These are phyloP conservation scores for Suhomyces coccinellae DNA, from an alignment of 1,139 yeast genomes.

Conservation along the genomic window DNA sequence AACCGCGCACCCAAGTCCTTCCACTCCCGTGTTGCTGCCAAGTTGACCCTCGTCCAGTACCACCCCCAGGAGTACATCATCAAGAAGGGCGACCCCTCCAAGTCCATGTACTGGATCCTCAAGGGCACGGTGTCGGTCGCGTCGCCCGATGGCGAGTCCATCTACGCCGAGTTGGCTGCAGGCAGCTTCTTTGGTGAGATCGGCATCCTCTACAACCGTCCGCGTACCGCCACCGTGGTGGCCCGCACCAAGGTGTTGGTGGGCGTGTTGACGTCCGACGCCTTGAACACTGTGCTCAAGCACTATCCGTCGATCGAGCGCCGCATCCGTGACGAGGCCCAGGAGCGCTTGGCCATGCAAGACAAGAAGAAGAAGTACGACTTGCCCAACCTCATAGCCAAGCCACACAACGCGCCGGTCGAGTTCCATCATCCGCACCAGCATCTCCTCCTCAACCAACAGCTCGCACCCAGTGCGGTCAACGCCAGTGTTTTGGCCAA, in stretches of 20 bases:
- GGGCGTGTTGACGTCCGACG: slow-evolving; percentile 67
- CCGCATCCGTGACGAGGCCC: slow-evolving; percentile 74
- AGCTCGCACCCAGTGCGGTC: slow-evolving; percentile 8
- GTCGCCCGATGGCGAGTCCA: slow-evolving; percentile 72
- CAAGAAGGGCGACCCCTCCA: slow-evolving; percentile 71
- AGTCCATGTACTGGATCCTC: slow-evolving; percentile 77
- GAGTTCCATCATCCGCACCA: no score
- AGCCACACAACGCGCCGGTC: slow-evolving; percentile 2
- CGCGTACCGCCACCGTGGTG: slow-evolving; percentile 78
- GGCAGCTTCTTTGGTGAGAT: slow-evolving; percentile 80
- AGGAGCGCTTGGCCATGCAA: slow-evolving; percentile 69
- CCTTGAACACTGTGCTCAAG: slow-evolving; percentile 57
- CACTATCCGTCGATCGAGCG: slow-evolving; percentile 66
- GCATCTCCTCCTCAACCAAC: not conserved
- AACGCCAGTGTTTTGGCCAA: slow-evolving; percentile 20
- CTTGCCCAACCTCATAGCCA: slow-evolving; percentile 14
- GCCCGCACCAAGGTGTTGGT: slow-evolving; percentile 65
- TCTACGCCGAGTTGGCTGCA: slow-evolving; percentile 65
- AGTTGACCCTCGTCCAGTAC: slow-evolving; percentile 57
- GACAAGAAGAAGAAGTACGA: slow-evolving; percentile 52
- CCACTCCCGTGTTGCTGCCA: slow-evolving; percentile 57
- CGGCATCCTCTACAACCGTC: slow-evolving; percentile 71
- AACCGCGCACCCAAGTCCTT: slow-evolving; percentile 65
- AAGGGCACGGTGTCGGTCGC: slow-evolving; percentile 74
- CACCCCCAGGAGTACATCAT: slow-evolving; percentile 70